phyloP scores from a whole-genome alignment of 306 rosid species.

The Rubus idaeus region DNA sequence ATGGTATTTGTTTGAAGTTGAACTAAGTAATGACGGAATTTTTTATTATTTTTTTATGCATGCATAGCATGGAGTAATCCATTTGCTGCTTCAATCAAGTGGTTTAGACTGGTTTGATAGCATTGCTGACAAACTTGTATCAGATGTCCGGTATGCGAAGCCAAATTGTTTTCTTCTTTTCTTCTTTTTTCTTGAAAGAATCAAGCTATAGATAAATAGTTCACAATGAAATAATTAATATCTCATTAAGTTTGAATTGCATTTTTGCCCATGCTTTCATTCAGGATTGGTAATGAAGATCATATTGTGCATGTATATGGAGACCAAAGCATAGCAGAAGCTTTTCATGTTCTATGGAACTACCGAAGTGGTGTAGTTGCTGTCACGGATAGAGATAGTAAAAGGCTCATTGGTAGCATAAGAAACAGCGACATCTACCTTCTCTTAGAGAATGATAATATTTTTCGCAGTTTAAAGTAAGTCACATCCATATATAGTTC shows the following conservation, averaged over 20 bases:
- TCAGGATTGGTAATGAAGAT: conserved; percentile 54
- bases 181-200: not conserved
- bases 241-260: not conserved
- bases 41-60: conserved; percentile 14
- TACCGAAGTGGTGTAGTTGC: conserved; percentile 44
- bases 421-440: conserved; percentile 47
- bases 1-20: too few relatives aligned
- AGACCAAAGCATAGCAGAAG: conserved; percentile 58
- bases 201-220: not conserved
- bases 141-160: conserved; percentile 46
- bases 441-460: conserved; percentile 41
- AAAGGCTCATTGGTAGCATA: conserved; percentile 57
- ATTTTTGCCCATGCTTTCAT: conserved; percentile 7
- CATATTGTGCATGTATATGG: conserved; percentile 45
- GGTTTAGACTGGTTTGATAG: conserved; percentile 62
- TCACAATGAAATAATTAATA: too few relatives aligned
- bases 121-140: conserved; percentile 49
- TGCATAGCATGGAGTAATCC: conserved; percentile 51
- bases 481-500: conserved; percentile 13
- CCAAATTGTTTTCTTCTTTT: not conserved
- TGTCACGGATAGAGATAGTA: conserved; percentile 39
- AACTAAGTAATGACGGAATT: not conserved
- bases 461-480: conserved; percentile 43
- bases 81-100: conserved; percentile 60
- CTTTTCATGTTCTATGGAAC: conserved; percentile 44